Conservation (phyloP, 2,329 filamentous ascomycete species). For the Periconia sp. region DNA sequence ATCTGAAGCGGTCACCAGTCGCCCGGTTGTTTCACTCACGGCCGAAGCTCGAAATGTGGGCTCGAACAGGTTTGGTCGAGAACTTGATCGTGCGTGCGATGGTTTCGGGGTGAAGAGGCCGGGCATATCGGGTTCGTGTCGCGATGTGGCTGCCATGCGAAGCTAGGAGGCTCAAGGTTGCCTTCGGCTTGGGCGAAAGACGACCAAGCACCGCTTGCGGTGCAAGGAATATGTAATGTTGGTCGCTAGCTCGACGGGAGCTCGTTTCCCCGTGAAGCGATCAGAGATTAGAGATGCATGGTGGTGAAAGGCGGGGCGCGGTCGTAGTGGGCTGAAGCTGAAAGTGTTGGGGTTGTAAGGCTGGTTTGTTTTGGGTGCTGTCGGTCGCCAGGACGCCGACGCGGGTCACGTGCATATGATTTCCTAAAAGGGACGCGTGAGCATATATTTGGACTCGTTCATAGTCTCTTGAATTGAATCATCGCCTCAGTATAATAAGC, state of each 20-base stretch:
- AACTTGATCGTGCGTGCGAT: conserved; percentile 18
- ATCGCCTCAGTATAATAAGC: too few species aligned
- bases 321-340: conserved; percentile 11
- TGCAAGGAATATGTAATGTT: neutral
- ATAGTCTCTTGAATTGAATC: too few species aligned
- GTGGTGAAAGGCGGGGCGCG: conserved; percentile 11
- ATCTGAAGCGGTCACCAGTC: conserved; percentile 36
- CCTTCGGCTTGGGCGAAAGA: conserved; percentile 19
- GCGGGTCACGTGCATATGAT: conserved; percentile 2
- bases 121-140: conserved; percentile 33
- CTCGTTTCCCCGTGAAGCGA: too few species aligned
- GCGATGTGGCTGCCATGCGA: conserved; percentile 29
- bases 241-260: neutral
- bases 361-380: conserved; percentile 21
- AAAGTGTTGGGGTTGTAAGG: conserved; percentile 17
- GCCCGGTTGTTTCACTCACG: conserved; percentile 30
- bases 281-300: conserved; percentile 25
- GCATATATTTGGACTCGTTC: too few species aligned
- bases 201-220: too few species aligned
- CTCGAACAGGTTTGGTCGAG: conserved; percentile 25
- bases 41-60: conserved; percentile 29
- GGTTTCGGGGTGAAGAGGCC: conserved; percentile 29
- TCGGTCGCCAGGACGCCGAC: conserved; percentile 12
- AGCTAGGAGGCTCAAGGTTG: conserved; percentile 18
- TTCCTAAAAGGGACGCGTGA: neutral